A percentile compares a stretch with the other conserved stretches of the same genome.
Conservation (phyloP, 768 basidiomycete species). For the Serpula lacrymans region DNA sequence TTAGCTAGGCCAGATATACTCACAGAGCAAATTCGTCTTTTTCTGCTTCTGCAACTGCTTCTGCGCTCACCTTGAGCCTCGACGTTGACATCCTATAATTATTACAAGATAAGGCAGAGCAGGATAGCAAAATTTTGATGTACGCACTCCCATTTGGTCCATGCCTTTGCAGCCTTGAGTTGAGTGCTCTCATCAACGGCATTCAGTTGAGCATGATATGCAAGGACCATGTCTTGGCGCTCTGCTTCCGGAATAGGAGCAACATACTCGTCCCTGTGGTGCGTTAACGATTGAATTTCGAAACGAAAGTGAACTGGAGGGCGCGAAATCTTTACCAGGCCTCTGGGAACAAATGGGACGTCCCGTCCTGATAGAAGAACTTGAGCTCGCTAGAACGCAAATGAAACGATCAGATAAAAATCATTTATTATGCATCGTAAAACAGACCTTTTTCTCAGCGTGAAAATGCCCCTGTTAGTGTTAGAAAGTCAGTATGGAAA, state of each 20-base stretch:
- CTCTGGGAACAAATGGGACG: conserved; percentile 81
- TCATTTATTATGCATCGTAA: conserved; percentile 2
- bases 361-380: conserved; percentile 91
- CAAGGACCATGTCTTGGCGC: conserved; percentile 74
- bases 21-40: conserved; percentile 76
- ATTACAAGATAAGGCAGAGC: neutral
- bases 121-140: neutral
- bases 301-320: too few species aligned
- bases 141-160: conserved; percentile 89
- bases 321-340: conserved; percentile 58
- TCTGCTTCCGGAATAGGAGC: conserved; percentile 78
- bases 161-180: conserved; percentile 72
- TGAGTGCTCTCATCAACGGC: conserved; percentile 65
- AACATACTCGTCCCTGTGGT: conserved; percentile 74
- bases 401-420: neutral
- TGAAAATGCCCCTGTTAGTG: conserved; percentile 75
- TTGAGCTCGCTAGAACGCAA: conserved; percentile 70
- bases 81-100: conserved; percentile 74
- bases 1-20: conserved; percentile 17
- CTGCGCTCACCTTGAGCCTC: conserved; percentile 66
- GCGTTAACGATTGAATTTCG: conserved; percentile 1
- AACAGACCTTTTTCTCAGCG: conserved; percentile 68
- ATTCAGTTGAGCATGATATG: conserved; percentile 80
- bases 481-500: conserved; percentile 1
- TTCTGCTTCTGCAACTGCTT: conserved; percentile 63